A percentile compares a stretch with the other conserved stretches of the same genome.
These are phyloP conservation scores for Diplosphaera chodatii DNA, from an alignment of 139 green algal genomes.

Conservation along the genomic window DNA sequence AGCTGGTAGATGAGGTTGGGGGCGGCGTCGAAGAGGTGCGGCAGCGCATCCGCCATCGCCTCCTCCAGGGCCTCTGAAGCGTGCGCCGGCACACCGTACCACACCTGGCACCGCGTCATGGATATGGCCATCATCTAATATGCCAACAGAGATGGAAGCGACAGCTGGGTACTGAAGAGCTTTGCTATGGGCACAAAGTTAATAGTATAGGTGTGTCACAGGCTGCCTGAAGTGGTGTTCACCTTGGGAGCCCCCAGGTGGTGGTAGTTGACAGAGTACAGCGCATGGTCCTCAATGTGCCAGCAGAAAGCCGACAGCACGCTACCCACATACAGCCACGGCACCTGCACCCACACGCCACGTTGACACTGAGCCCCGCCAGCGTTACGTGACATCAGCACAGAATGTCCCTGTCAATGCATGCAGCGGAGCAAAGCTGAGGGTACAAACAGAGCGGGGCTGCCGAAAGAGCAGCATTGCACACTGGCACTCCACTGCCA, in stretches of 20 bases:
- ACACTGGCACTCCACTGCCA: conserved; percentile 28
- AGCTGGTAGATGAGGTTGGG: conserved; percentile 67
- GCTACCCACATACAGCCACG: conserved; percentile 74
- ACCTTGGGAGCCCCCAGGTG: conserved; percentile 65
- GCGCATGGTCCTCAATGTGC: conserved; percentile 78
- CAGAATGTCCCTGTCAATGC: too few relatives aligned
- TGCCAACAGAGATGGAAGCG: neutral
- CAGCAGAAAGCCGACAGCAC: conserved; percentile 65
- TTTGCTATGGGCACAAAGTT: too few relatives aligned
- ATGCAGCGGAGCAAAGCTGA: too few relatives aligned
- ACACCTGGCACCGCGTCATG: too few relatives aligned
- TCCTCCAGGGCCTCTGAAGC: conserved; percentile 51
- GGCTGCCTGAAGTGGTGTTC: neutral
- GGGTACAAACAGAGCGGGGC: too few relatives aligned
- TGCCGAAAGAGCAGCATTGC: neutral
- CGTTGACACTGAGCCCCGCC: neutral
- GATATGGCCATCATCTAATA: neutral
- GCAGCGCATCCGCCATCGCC: conserved; percentile 55
- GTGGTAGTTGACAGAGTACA: conserved; percentile 87
- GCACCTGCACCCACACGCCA: conserved; percentile 43
- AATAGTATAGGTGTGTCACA: neutral
- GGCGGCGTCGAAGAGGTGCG: conserved; percentile 61
- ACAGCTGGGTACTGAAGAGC: too few relatives aligned
- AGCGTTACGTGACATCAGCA: too few relatives aligned
- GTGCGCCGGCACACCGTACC: conserved; percentile 62